phyloP scores from a whole-genome alignment of 768 basidiomycete species.

The Pulveroboletus sp. region DNA sequence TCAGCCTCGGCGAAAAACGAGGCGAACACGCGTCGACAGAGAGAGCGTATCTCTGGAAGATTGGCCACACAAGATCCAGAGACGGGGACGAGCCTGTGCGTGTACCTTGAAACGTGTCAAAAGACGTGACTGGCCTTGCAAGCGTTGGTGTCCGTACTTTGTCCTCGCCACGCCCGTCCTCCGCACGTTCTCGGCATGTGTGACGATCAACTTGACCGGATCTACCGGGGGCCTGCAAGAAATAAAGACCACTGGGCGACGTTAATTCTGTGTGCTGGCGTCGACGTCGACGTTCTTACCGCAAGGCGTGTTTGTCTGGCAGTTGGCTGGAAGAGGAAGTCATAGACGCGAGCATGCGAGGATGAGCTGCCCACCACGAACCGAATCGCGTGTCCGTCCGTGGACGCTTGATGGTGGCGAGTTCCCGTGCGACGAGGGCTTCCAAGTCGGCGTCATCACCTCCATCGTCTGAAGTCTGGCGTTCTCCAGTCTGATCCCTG shows the following conservation, averaged over 20 bases:
- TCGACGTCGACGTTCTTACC: constrained; percentile 36
- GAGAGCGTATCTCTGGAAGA: constrained; percentile 58
- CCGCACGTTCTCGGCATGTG: constrained; percentile 58
- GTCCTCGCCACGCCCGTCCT: constrained; percentile 61
- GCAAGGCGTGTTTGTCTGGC: constrained; percentile 75
- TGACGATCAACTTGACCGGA: constrained; percentile 63
- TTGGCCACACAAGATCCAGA: constrained; percentile 64
- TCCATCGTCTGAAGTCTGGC: constrained; percentile 31
- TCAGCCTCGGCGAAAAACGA: constrained; percentile 47
- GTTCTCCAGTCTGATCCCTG: constrained; percentile 20
- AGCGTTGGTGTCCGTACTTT: constrained; percentile 37
- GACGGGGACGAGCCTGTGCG: constrained; percentile 69
- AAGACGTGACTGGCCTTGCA: neutral
- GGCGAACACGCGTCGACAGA: constrained; percentile 53
- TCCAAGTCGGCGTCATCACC: constrained; percentile 53
- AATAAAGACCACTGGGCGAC: constrained; percentile 63
- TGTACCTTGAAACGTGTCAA: constrained; percentile 42
- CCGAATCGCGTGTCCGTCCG: constrained; percentile 62
- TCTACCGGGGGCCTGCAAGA: constrained; percentile 75
- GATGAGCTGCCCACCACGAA: constrained; percentile 26
- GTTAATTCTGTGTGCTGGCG: neutral
- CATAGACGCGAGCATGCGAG: neutral
- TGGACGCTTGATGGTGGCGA: constrained; percentile 65
- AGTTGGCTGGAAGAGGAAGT: constrained; percentile 48
- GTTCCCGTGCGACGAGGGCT: constrained; percentile 64